Evolutionary conservation across 257 asterid genomes (phyloP), one percentile per base, ranked within the genome.

Genomic region (Fraxinus anomala): DNA sequence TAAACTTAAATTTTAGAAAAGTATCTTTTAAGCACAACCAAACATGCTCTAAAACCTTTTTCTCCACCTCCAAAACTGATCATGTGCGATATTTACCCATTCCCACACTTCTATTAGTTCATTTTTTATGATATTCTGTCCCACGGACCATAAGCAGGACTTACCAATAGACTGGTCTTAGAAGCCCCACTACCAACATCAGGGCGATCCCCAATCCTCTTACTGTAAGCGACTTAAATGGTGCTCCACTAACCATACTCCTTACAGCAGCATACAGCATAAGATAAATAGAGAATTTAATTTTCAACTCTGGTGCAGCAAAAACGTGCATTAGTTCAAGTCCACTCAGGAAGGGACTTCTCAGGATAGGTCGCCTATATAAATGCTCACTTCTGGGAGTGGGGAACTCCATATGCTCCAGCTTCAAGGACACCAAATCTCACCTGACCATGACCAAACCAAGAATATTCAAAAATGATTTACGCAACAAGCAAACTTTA

Each of bases 321-420:
- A 95, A 95, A 28, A 95, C 99, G 74, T 95, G 97, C 97, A 95
- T 91, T 75, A 96, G 99, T 87, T 95, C 97, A 0, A 96, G 99
- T 39, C 99, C 99, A 95, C 37, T 93, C 97, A 0, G 99, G 97
- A 80, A 92, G 98, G 70, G 83, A 47, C 87, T 91, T 93, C 34
- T 92, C 94, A 24, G 97, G 98, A 71, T 96, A 86, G 19, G 99
- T 96, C 12, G 97, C 97, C 99, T 98, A 95, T 80, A 95, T 92
- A 80, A 92, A 92, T 72, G 97, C 99, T 80, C 99, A 87, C 86
- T 92, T 95, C 86, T 97, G 86, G 37, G 96, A 89, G 84, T 95
- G 98, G 73, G 98, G 95, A 79, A 95, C 94, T 66, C 98, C 99
- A 85, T 79, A 95, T 8, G 97, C 89, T 82, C 98, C 98, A 73